Evolutionary conservation across 1,139 yeast species (phyloP), one percentile per base, ranked within the genome.

Genomic region (Hyphopichia buzzinii): DNA sequence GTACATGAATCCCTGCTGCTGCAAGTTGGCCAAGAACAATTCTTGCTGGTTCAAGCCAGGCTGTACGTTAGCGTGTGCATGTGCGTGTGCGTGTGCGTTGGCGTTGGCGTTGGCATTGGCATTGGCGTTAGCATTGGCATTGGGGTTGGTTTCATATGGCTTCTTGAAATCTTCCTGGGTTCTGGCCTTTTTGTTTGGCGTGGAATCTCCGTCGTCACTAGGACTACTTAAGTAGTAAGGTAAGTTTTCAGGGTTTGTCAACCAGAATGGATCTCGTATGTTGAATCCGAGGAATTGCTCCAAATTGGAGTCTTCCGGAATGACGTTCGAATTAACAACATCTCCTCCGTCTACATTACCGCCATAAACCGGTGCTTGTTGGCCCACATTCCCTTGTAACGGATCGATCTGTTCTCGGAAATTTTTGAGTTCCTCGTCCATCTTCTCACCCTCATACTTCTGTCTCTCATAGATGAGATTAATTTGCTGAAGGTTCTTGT

Each of bases 201-300:
- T 12, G 3, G 16, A 3, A 16, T 28, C 17, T 8, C 36, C 52
- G 16, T 59, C 67, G 29, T 63, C 68, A 36, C 61, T 57, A 1
- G 71, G 71, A 2, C 68, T 61, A 28, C 64, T 61, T 24, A 67
- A 47, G 37, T 62, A 65, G 39, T 60, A 64, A 1, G 73, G 72
- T 23, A 66, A 45, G 39, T 64, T 65, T 33, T 66, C 72, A 0
- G 72, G 72, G 37, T 62, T 64, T 2, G 72, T 59, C 33, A 65
- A 54, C 75, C 74, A 69, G 39, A 67, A 68, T 7, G 74, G 74
- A 46, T 69, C 75, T 35, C 54, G 56, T 31, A 66, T 48, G 34
- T 66, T 62, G 42, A 64, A 59, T 5, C 64, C 62, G 17, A 49
- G 50, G 26, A 54, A 47, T 10, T 39, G 42, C 14, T 54, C 51